Base-by-base conservation (phyloP, 169 alveolate species). In the Eimeria nieschulzi region DNA sequence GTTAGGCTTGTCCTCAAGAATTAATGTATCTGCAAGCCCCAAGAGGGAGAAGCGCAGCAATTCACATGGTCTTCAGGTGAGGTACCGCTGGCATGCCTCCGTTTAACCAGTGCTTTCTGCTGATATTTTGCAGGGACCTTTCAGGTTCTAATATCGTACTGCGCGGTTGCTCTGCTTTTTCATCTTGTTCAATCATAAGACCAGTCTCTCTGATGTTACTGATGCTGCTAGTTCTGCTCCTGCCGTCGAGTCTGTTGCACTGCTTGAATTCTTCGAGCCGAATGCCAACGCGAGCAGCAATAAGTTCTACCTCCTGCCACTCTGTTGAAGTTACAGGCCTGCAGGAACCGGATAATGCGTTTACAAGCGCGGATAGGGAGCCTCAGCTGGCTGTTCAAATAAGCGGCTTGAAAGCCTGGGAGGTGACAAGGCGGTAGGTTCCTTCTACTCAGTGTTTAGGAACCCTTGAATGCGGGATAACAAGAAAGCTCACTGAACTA, bases 401-500 rank as follows among this genome's bases (percentile, higher is more conserved):
- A 33, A 33, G 46, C 46, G 46, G 46, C 3, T 33, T 33, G 46
- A 33, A 33, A 33, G 46, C 46, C 3, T 3, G 46, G 46, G 46
- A 33, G 46, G 46, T 33, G 46, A 33, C 46, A 33, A 33, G 46
- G 46, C 46, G 46, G 3, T 33, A 33, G 6, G 46, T 33, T 33
- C 3, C 46, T 33, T 33, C 46, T 3, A 33, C 46, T 33, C 46
- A 33, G 46, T 33, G 6, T 33, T 33, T 33, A 33, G 46, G 46
- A 33, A 33, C 46, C 46, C 6, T 33, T 33, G 46, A 33, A 33
- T 33, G 3, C 46, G 46, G 3, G 0, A 33, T 33, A 33, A 33
- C 46, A 59, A 12, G 5, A 5, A 59, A 84, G 91, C 53, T 7
- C 53, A 76, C 85, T 56, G 51, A 56, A 76, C 39, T 51, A 76